phyloP scores from a whole-genome alignment of 1,139 yeast species.

The Eremothecium sinecaudum region DNA sequence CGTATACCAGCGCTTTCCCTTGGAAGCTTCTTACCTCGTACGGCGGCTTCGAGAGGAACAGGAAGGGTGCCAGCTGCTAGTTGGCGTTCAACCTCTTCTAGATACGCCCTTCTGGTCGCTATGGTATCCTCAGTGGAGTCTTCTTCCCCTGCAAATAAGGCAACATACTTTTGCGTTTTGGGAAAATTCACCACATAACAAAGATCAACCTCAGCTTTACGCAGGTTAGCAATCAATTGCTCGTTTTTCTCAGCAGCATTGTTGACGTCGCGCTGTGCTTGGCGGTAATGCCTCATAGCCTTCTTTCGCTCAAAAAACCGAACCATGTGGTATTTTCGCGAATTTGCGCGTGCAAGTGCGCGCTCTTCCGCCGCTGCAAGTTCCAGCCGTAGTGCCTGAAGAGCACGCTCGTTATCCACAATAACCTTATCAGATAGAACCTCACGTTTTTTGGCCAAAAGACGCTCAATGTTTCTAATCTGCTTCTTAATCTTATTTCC shows the following conservation, averaged over 20 bases:
- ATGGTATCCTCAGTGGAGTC: slow-evolving; percentile 35
- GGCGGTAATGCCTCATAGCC: slow-evolving; percentile 66
- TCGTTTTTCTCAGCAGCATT: slow-evolving; percentile 26
- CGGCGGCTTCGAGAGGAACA: slow-evolving; percentile 47
- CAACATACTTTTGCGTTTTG: slow-evolving; percentile 65
- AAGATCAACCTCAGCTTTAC: slow-evolving; percentile 58
- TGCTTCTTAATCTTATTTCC: slow-evolving; percentile 59
- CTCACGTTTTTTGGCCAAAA: slow-evolving; percentile 44
- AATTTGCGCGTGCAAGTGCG: slow-evolving; percentile 46
- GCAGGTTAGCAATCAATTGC: slow-evolving; percentile 41
- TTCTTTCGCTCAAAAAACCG: slow-evolving; percentile 86
- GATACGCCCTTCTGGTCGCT: slow-evolving; percentile 40
- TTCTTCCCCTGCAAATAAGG: slow-evolving; percentile 49
- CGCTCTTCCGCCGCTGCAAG: slow-evolving; percentile 45
- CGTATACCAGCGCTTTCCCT: slow-evolving; percentile 21
- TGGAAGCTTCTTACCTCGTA: slow-evolving; percentile 38
- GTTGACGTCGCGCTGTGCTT: slow-evolving; percentile 40
- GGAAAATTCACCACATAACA: slow-evolving; percentile 78
- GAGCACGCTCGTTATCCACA: slow-evolving; percentile 77
- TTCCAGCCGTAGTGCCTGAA: slow-evolving; percentile 63
- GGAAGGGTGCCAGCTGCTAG: slow-evolving; percentile 46
- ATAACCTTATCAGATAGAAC: slow-evolving; percentile 66
- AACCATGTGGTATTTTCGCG: slow-evolving; percentile 89
- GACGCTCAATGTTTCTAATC: slow-evolving; percentile 75
- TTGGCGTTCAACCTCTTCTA: slow-evolving; percentile 43